A percentile compares a stretch with the other conserved stretches of the same genome.
These are phyloP conservation scores for Zalaria obscura DNA, from an alignment of 2,329 filamentous ascomycete species.

Conservation along the genomic window DNA sequence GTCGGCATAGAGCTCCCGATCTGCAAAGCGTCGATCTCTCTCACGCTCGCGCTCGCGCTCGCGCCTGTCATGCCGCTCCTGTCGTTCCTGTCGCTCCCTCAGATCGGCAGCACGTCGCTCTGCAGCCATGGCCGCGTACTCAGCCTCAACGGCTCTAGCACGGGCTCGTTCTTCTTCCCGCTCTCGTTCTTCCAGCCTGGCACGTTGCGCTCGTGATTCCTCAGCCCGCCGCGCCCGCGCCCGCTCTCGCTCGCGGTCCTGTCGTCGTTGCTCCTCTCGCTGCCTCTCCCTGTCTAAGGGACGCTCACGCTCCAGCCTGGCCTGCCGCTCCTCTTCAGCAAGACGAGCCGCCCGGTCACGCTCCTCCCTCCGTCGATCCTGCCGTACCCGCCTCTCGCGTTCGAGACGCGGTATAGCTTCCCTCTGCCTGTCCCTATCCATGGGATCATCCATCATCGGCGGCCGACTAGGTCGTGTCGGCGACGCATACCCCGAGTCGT, in stretches of 20 bases:
- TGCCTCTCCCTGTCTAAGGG: background rate
- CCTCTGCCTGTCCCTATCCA: background rate
- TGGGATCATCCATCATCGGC: background rate
- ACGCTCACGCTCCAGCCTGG: background rate
- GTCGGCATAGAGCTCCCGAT: too few species aligned
- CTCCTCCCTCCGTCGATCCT: background rate
- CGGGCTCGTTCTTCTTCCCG: background rate
- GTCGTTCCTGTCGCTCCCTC: background rate
- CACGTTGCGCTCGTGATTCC: background rate
- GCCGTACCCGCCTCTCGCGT: background rate
- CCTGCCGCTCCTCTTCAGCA: background rate
- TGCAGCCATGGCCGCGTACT: background rate
- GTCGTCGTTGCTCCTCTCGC: background rate
- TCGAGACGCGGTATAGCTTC: background rate
- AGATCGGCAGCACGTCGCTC: background rate
- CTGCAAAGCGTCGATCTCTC: too few species aligned
- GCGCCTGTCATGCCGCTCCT: too few species aligned
- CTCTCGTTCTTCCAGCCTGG: background rate
- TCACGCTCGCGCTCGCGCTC: too few species aligned
- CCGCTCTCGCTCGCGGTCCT: background rate
- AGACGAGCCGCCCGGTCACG: background rate
- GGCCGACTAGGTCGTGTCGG: too few species aligned
- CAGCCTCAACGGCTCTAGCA: background rate
- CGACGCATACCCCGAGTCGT: background rate
- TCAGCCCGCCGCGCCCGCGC: too few species aligned